Conservation (phyloP, 768 basidiomycete species). For the Artomyces pyxidatus region DNA sequence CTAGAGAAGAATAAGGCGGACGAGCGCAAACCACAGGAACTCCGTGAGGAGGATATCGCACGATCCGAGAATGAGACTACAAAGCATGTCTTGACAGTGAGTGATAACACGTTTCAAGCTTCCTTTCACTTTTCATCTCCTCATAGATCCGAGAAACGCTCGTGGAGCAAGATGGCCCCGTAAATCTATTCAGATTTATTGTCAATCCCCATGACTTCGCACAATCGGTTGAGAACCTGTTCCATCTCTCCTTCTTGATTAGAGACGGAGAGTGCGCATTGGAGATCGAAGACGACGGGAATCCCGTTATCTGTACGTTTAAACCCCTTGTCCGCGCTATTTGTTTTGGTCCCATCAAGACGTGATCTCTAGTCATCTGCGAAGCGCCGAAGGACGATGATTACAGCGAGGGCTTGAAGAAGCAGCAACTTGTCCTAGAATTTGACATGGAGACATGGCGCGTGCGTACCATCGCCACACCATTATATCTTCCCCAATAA, state of each 20-base stretch:
- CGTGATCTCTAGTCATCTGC: slow-evolving; percentile 41
- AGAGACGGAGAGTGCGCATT: slow-evolving; percentile 76
- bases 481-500: not conserved
- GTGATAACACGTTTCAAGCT: slow-evolving; percentile 18
- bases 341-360: not conserved
- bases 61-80: slow-evolving; percentile 85
- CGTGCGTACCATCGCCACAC: slow-evolving; percentile 36
- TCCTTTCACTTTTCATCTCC: not conserved
- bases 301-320: slow-evolving; percentile 66
- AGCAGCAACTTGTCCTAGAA: slow-evolving; percentile 84
- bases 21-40: slow-evolving; percentile 66
- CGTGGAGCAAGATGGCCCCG: slow-evolving; percentile 31
- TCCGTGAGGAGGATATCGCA: slow-evolving; percentile 75
- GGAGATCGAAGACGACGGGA: slow-evolving; percentile 57
- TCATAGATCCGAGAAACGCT: slow-evolving; percentile 58
- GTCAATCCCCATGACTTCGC: slow-evolving; percentile 87
- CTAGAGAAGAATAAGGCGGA: slow-evolving; percentile 67
- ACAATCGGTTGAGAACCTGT: slow-evolving; percentile 94
- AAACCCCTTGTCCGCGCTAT: not conserved
- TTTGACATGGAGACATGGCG: slow-evolving; percentile 87
- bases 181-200: slow-evolving; percentile 83
- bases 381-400: slow-evolving; percentile 58
- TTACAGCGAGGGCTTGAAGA: slow-evolving; percentile 53
- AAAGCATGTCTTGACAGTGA: slow-evolving; percentile 70
- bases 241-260: slow-evolving; percentile 90